Evolutionary conservation across 1,284 basidiomycete species (phyloP), one percentile per base, ranked within the genome.

Genomic region (Rhodotorula sp.): DNA sequence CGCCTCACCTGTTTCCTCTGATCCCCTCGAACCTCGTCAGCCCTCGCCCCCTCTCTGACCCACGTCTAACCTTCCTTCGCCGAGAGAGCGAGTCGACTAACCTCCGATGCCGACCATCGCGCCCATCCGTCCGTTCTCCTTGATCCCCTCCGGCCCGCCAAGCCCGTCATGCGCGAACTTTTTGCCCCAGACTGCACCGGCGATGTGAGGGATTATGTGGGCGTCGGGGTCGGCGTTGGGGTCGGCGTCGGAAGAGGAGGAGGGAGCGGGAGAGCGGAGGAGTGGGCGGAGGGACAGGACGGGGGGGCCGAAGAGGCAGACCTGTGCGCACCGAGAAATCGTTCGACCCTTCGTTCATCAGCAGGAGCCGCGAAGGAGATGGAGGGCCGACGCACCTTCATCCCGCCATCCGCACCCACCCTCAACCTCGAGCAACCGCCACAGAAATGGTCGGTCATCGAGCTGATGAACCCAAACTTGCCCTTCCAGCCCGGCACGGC

Each of bases 401-500:
- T 89, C 78, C 93, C 87, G 8, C 92, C 92, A 78, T 94, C 92
- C 22, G 91, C 89, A 44, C 90, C 92, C 60, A 94, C 83, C 53
- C 92, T 84, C 64, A 94, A 82, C 71, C 91, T 84, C 78, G 92
- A 92, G 81, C 92, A 94, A 2, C 88, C 87, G 7, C 86, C 85
- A 79, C 92, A 94, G 77, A 94, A 93, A 80, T 93, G 91, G 79
- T 94, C 91, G 40, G 91, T 92, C 91, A 92, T 92, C 81, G 88
- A 90, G 76, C 88, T 90, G 78, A 94, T 94, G 81, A 94, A 92
- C 15, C 91, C 91, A 76, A 94, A 85, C 74, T 83, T 87, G 46
- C 92, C 92, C 68, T 77, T 77, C 77, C 88, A 86, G 6, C 89
- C 89, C 2, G 88, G 89, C 62, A 93, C 86, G 69, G 83, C 81